A percentile compares a stretch with the other conserved stretches of the same genome.
phyloP scores from a whole-genome alignment of 2,329 filamentous ascomycete genomes.

The Stemphylium beticola region DNA sequence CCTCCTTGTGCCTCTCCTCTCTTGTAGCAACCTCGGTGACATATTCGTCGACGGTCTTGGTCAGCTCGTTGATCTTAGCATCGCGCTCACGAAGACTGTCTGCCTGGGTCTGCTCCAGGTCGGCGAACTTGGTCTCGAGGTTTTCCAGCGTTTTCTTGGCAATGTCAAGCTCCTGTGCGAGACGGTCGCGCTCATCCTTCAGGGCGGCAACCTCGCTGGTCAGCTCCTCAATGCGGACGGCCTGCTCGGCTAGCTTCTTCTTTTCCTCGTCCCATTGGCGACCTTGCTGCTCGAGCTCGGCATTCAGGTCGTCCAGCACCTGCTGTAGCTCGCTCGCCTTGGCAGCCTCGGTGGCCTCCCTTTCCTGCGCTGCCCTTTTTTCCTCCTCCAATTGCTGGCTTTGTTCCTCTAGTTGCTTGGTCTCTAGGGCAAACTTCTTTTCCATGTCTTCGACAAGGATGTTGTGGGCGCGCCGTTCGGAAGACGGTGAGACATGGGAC shows the following conservation, averaged over 20 bases:
- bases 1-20: conserved; percentile 30
- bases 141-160: conserved; percentile 33
- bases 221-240: conserved; percentile 35
- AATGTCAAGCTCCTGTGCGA: conserved; percentile 28
- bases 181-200: conserved; percentile 34
- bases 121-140: conserved; percentile 34
- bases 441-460: conserved; percentile 44
- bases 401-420: conserved; percentile 40
- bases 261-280: conserved; percentile 46
- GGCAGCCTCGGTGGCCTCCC: conserved; percentile 39
- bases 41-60: conserved; percentile 33
- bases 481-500: conserved; percentile 16
- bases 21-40: conserved; percentile 29
- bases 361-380: conserved; percentile 39
- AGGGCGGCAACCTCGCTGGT: conserved; percentile 30
- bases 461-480: conserved; percentile 28
- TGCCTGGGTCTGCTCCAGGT: conserved; percentile 39
- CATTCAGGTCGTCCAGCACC: conserved; percentile 43
- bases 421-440: conserved; percentile 44
- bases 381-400: conserved; percentile 41
- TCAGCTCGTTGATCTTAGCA: conserved; percentile 37
- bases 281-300: conserved; percentile 44
- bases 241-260: conserved; percentile 43
- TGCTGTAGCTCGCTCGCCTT: conserved; percentile 45
- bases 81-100: conserved; percentile 36